Evolutionary conservation across 2,329 filamentous ascomycete genomes (phyloP), one percentile per base, ranked within the genome.

Genomic region (Diplodia intermedia): DNA sequence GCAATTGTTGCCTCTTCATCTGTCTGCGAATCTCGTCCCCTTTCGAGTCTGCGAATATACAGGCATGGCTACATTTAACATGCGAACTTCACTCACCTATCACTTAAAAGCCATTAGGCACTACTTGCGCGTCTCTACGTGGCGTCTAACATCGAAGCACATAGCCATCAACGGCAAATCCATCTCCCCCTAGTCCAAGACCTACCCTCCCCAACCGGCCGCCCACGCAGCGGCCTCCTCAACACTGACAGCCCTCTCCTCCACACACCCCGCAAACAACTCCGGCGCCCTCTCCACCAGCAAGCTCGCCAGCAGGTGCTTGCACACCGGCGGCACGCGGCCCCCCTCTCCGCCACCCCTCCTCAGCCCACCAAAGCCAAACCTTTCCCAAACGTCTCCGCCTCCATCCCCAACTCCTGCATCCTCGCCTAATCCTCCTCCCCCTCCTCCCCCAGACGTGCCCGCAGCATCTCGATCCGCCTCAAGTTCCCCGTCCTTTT

Each of bases 261-360:
- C 83, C 18, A 90, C 83, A 72, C 86, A 86, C 0, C 74, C 73
- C 1, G 83, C 85, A 71, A 95, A 85, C 33, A 89, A 77, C 3
- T 70, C 77, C 0, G 76, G 76, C 82, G 91, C 94, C 56, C 84
- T 82, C 76, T 92, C 89, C 6, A 85, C 89, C 67, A 98, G 78
- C 50, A 94, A 79, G 77, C 92, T 96, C 1, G 94, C 94, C 18
- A 98, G 85, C 5, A 98, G 79, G 79, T 99, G 94, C 80, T 97
- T 97, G 78, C 94, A 99, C 80, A 91, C 73, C 6, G 85, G 84
- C 66, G 88, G 86, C 68, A 85, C 80, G 47, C 7, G 75, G 4
- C 71, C 55, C 14, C 12, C n/a, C 9, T 26, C 52, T 15, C 40
- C 40, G 4, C 18, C 26, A 23, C 77, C 72, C 57, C 79, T 60